phyloP scores from a whole-genome alignment of 2,329 filamentous ascomycete genomes.

The Colletotrichum acutatum region DNA sequence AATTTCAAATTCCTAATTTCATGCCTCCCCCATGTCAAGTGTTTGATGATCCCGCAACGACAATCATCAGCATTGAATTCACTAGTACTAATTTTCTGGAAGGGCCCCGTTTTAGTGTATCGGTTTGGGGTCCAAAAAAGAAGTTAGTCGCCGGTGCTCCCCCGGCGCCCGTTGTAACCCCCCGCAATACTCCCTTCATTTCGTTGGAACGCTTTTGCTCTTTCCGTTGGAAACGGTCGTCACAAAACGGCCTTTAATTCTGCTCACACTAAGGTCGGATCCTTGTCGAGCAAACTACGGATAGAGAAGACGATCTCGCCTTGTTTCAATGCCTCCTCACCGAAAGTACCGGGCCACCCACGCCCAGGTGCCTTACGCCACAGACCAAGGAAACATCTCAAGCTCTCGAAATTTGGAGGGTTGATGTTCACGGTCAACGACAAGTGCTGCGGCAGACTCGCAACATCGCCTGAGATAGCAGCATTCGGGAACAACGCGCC shows the following conservation, averaged over 20 bases:
- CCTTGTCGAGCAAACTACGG: not conserved
- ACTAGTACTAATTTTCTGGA: not conserved
- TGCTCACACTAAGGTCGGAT: not conserved
- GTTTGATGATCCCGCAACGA: conserved; percentile 16
- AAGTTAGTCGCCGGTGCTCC: not conserved
- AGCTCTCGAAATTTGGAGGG: conserved; percentile 6
- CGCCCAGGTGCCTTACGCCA: not conserved
- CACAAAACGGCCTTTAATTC: too few species aligned
- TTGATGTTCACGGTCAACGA: conserved; percentile 20
- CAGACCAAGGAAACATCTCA: not conserved
- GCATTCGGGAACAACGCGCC: conserved; percentile 66
- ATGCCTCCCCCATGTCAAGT: not conserved
- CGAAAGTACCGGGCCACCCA: too few species aligned
- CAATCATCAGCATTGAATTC: not conserved
- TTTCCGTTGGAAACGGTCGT: not conserved
- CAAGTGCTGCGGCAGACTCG: conserved; percentile 46
- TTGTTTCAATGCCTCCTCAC: not conserved
- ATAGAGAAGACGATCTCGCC: not conserved
- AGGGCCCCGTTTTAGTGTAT: not conserved
- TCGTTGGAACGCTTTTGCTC: not conserved
- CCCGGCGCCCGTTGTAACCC: not conserved
- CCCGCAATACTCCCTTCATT: not conserved
- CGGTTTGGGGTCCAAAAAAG: not conserved
- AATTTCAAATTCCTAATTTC: not conserved
- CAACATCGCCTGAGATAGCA: conserved; percentile 55